phyloP scores from a whole-genome alignment of 441 rosid species.

The Brassica hybrid region DNA sequence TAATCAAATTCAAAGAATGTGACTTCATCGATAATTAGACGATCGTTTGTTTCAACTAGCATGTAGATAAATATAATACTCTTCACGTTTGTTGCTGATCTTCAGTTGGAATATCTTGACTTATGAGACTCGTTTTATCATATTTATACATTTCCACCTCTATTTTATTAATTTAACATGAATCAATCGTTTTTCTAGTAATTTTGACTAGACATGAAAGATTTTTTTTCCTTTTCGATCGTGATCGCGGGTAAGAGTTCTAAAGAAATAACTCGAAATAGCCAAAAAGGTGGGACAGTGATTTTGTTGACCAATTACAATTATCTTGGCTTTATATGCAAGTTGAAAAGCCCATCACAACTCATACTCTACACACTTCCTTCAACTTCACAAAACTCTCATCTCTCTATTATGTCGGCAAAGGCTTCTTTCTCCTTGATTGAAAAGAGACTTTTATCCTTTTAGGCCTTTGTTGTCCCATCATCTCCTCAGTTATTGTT shows the following conservation, averaged over 20 bases:
- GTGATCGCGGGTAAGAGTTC: neutral
- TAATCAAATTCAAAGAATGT: neutral
- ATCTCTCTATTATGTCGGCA: neutral
- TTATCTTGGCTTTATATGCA: neutral
- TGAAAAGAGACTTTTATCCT: neutral
- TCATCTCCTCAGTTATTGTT: neutral
- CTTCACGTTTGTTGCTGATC: neutral
- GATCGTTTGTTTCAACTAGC: neutral
- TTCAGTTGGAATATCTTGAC: neutral
- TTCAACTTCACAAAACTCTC: neutral
- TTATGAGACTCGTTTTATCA: neutral
- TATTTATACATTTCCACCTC: neutral
- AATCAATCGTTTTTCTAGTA: too few species aligned
- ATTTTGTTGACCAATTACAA: neutral
- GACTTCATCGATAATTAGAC: neutral
- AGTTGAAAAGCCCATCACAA: neutral
- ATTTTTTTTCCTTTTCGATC: neutral
- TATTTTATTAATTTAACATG: neutral
- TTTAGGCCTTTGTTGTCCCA: neutral
- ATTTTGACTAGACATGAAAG: conserved; percentile 9
- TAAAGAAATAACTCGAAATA: too few species aligned
- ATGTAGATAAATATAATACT: neutral
- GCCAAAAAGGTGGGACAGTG: neutral
- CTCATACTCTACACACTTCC: neutral
- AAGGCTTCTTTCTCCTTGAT: conserved; percentile 3